Evolutionary conservation across 495 filamentous ascomycete genomes (phyloP), one percentile per base, ranked within the genome.

Genomic region (Cercophora sp.): DNA sequence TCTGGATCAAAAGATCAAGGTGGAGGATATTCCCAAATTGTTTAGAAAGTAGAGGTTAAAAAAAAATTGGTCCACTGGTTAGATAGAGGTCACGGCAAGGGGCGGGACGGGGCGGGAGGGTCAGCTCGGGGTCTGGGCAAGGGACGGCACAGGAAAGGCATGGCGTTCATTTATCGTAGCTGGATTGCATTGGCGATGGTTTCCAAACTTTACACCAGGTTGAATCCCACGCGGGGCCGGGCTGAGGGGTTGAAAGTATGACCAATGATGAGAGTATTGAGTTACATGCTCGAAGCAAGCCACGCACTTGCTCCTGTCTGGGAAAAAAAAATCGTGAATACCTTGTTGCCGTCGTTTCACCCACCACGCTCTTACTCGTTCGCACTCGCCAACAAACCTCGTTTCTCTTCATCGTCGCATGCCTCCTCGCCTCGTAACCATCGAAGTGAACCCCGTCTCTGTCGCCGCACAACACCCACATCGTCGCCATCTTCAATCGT

Each of bases 1-100:
- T 39, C 56, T 87, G 29, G 77, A 83, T 42, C 79, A 79, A 13
- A 73, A 77, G 53, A 68, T 77, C 26, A 71, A 73, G 46, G 79
- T 86, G 23, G 77, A 86, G 48, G 76, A 86, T 59, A 77, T 87
- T 48, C 83, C 84, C 9, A 66, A 71, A 29, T 62, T 87, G 31
- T 75, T 87, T 27, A 72, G 75, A 43, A 72, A 56, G 57, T 51
- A 59, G 46, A 15, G 11, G 19, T 13, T 15, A 5, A n/a, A 18
- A n/a, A 18, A 27, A 24, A 24, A 26, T 44, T 27, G 29, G 22
- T n/a, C n/a, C n/a, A 27, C 22, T 5, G 41, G 22, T 19, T 23
- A 23, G 22, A 11, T 26, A 44, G 22, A 19, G 8, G 15, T 16
- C 9, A 34, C 26, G 18, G 13, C 16, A 32, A 16, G 16, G 9